phyloP scores from a whole-genome alignment of 495 filamentous ascomycete species.

The Xylaria curta region DNA sequence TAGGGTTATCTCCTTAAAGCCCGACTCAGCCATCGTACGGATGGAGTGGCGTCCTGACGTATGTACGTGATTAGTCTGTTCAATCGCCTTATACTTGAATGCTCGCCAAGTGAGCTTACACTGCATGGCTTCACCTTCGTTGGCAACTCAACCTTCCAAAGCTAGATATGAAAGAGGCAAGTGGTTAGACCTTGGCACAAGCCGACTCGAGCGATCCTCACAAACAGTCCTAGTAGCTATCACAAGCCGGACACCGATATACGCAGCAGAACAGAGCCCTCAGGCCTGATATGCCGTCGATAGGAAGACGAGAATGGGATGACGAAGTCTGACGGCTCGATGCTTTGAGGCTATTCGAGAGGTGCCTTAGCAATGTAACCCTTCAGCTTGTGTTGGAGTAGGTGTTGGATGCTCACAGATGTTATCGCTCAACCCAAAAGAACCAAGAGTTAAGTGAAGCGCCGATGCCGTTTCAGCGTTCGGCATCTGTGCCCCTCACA shows the following conservation, averaged over 20 bases:
- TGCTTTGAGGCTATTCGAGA: background rate
- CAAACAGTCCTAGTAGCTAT: background rate
- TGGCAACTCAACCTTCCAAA: background rate
- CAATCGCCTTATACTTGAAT: background rate
- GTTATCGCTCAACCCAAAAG: background rate
- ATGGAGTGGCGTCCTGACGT: background rate
- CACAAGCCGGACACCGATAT: background rate
- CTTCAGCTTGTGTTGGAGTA: background rate
- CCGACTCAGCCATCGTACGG: background rate
- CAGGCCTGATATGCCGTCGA: background rate
- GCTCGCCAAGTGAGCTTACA: conserved; percentile 1
- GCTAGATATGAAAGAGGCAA: conserved; percentile 16
- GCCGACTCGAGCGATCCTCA: background rate
- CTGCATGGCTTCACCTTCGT: background rate
- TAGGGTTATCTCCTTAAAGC: background rate
- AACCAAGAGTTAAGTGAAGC: conserved; percentile 3
- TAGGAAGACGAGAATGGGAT: background rate
- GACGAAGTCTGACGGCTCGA: background rate
- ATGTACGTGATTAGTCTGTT: background rate
- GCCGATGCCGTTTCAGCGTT: conserved; percentile 6
- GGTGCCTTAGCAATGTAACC: conserved; percentile 4
- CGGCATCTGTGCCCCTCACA: conserved; percentile 15
- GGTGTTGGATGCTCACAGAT: background rate
- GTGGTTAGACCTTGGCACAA: background rate
- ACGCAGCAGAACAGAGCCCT: background rate